These are phyloP conservation scores for Fremontodendron californicum DNA, from an alignment of 345 rosid species.

Conservation along the genomic window DNA sequence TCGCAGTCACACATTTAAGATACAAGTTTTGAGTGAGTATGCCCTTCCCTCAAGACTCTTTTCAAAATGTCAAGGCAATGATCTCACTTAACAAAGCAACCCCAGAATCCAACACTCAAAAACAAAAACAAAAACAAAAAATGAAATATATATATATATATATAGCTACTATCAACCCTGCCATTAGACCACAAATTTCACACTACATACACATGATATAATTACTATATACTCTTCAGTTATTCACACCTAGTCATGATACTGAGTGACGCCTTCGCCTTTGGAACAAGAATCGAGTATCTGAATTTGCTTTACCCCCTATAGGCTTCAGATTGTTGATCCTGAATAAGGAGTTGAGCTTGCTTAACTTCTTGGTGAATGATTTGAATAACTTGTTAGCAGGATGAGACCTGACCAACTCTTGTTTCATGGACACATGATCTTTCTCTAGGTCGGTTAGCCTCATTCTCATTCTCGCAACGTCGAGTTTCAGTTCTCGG, in stretches of 20 bases:
- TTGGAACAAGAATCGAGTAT: slow-evolving; percentile 64
- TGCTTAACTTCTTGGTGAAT: slow-evolving; percentile 71
- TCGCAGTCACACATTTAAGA: neutral
- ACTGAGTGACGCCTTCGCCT: slow-evolving; percentile 79
- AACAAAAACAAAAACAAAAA: neutral
- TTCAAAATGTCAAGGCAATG: slow-evolving; percentile 8
- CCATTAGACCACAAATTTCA: slow-evolving; percentile 23
- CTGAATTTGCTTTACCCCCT: slow-evolving; percentile 50
- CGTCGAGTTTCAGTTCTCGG: slow-evolving; percentile 92
- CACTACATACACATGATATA: slow-evolving; percentile 11
- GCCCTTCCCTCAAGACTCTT: neutral
- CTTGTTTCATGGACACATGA: slow-evolving; percentile 93
- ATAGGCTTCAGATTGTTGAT: slow-evolving; percentile 53
- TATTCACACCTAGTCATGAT: slow-evolving; percentile 49
- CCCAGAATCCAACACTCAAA: neutral
- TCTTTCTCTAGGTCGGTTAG: slow-evolving; percentile 93
- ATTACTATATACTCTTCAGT: slow-evolving; percentile 32
- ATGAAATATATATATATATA: neutral
- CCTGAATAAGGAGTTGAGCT: slow-evolving; percentile 73
- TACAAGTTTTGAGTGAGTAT: neutral
- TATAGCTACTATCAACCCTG: slow-evolving; percentile 12
- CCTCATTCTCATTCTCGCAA: slow-evolving; percentile 99
- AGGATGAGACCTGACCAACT: slow-evolving; percentile 66
- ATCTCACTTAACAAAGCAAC: slow-evolving; percentile 1
- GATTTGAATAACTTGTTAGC: slow-evolving; percentile 76